Base-by-base conservation (phyloP, 108 stramenopile genomes). In the Bacterosira constricta region DNA sequence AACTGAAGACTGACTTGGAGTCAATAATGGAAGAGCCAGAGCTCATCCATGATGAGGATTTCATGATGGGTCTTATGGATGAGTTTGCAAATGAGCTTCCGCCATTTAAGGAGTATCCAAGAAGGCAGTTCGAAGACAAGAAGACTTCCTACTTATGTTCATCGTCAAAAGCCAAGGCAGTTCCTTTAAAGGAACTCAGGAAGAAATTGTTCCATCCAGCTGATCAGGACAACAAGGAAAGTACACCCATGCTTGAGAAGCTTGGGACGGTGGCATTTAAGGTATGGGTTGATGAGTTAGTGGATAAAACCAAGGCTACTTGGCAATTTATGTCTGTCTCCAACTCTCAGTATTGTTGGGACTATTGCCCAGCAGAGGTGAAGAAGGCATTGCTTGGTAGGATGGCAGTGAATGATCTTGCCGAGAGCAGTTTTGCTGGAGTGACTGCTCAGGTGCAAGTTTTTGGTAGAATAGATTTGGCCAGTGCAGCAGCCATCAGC, bases 41-140 rank as follows among this genome's bases (percentile, higher is more conserved):
- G 17, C 37, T 41, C 20, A 59, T 59, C 17, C 58, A 41, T 6
- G 58, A 59, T 34, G 58, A 59, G 30, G 11, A 6, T 3, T 59
- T 59, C 58, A 59, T 59, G 58, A 59, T 59, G 58, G 58, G 58
- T 21, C 25, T 59, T 2, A 41, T 59, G 37, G 26, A 31, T 21
- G 10, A 30, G 30, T 59, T 17, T 3, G 41, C 21, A 3, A 23
- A 59, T 18, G 58, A 59, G 58, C 30, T 59, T 10, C 26, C 26
- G 20, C 58, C 58, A 30, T 34, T 59, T 10, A 30, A 32, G 58
- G 30, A 59, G 30, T 59, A 59, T 42, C 10, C 30, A 27, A 10
- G 30, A 20, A 17, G 30, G 18, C 3, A 41, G 39, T 59, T 59
- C 30, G 29, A 59, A 20, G 18, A 59, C 26, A 59, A 59, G 30